Percentiles rank a stretch among this genome's conserved stretches.
Conservation (phyloP, 208 protist genomes). For the Blechomonas ayalai region DNA sequence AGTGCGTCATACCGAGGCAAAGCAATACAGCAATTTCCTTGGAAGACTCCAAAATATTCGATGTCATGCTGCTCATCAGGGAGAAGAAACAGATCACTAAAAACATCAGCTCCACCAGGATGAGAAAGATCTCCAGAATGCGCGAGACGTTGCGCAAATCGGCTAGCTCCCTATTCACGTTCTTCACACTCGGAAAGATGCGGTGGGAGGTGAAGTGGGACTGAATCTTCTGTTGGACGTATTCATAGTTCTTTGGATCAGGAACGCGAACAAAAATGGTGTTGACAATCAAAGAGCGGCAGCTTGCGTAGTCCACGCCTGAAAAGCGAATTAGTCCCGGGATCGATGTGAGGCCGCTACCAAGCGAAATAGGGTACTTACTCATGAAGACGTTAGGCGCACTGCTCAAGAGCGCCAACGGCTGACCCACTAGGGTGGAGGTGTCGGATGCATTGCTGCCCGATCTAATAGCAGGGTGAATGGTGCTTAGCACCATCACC, state of each 20-base stretch:
- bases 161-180: too few species aligned
- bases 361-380: conserved; percentile 11
- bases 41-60: conserved; percentile 89
- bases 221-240: too few species aligned
- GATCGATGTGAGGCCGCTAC: conserved; percentile 9
- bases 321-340: conserved; percentile 4
- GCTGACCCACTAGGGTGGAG: too few species aligned
- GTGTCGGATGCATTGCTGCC: too few species aligned
- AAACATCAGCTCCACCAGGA: conserved; percentile 80
- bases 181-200: too few species aligned
- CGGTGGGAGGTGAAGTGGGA: too few species aligned
- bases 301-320: conserved; percentile 2
- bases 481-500: too few species aligned
- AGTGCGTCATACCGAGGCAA: conserved; percentile 80
- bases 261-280: conserved; percentile 10
- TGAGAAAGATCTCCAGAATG: conserved; percentile 90
- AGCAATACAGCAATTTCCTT: conserved; percentile 95
- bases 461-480: too few species aligned
- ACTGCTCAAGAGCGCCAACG: conserved; percentile 15
- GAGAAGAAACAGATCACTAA: conserved; percentile 94
- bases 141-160: too few species aligned
- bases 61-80: conserved; percentile 88
- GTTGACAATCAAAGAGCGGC: not conserved
- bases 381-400: conserved; percentile 9
- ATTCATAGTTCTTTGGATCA: conserved; percentile 5